A percentile compares a stretch with the other conserved stretches of the same genome.
Evolutionary conservation across 2,329 filamentous ascomycete species (phyloP).

Genomic region (Aureobasidium sp.): DNA sequence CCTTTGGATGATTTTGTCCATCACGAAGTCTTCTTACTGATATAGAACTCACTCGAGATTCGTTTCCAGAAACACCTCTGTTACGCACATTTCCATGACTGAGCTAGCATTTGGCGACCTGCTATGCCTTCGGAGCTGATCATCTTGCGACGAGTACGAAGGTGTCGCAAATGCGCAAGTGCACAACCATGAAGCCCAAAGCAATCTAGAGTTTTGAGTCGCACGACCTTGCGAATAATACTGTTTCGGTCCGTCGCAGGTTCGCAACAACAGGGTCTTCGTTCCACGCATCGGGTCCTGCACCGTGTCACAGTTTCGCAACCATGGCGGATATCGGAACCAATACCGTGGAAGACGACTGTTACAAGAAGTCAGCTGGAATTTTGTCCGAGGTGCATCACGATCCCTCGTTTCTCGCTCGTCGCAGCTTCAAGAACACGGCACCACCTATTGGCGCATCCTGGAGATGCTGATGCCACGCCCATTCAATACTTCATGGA

Average conservation of each 20-base stretch:
- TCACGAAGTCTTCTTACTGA: no score
- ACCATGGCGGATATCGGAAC: neutral
- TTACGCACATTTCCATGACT: no score
- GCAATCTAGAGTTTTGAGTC: neutral
- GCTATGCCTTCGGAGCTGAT: neutral
- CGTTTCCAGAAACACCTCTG: no score
- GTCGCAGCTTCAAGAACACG: neutral
- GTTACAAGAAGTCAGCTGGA: neutral
- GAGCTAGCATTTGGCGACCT: neutral
- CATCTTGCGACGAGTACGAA: neutral
- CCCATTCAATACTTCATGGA: no score
- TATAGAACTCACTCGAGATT: no score
- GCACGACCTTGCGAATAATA: neutral
- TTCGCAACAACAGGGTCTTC: conserved; percentile 5
- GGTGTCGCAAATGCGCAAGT: conserved; percentile 11
- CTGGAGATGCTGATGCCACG: neutral
- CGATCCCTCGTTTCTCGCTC: neutral
- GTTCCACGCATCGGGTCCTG: conserved; percentile 2
- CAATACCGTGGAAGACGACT: neutral
- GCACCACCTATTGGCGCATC: neutral
- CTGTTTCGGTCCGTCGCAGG: conserved; percentile 12
- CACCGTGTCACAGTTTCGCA: conserved; percentile 6
- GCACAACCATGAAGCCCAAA: neutral
- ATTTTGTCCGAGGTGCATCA: neutral
- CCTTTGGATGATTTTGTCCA: no score